Evolutionary conservation across 2,329 filamentous ascomycete species (phyloP), one percentile per base, ranked within the genome.

Genomic region (Beauveria brongniartii): DNA sequence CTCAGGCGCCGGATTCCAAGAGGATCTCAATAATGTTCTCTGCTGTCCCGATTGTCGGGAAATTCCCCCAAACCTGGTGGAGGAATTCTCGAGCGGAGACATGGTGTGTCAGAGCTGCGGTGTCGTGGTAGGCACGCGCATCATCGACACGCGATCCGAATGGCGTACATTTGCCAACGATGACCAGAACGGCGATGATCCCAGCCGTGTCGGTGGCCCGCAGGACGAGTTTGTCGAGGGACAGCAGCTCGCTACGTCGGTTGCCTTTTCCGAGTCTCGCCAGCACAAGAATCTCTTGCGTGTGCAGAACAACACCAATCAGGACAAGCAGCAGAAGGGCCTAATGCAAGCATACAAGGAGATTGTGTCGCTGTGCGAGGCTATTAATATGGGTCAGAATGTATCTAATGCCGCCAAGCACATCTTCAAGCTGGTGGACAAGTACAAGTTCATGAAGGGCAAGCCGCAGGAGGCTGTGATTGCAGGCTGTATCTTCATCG

Each of bases 111-210:
- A 84, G 62, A 91, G 89, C 64, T 99, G 94, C 70, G 94, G 94
- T 43, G 81, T 97, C 40, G 94, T 99, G 6, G 83, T 99, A 34
- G 89, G 90, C 63, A 90, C 93, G 70, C 89, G 91, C 66, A 92
- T 94, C 72, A 92, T 99, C 70, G 95, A 99, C 72, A 95, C 91
- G 63, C 89, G 95, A 64, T 96, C 92, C 53, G 94, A 99, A 78
- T 99, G 94, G 94, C 91, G 94, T 72, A 99, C 94, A 1, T 99
- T 99, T 77, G 92, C 92, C 71, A 97, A 97, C 72, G 94, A 99
- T 71, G 95, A 99, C 72, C 91, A 96, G 74, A 91, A 91, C 70
- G 92, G 90, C 70, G 95, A 97, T 68, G 94, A 99, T 67, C 94
- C 95, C 5, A 97, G 92, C 62, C 94, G 94, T 91, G 93, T 99